These are phyloP conservation scores for Malus asiatica DNA, from an alignment of 306 rosid genomes.

Conservation along the genomic window DNA sequence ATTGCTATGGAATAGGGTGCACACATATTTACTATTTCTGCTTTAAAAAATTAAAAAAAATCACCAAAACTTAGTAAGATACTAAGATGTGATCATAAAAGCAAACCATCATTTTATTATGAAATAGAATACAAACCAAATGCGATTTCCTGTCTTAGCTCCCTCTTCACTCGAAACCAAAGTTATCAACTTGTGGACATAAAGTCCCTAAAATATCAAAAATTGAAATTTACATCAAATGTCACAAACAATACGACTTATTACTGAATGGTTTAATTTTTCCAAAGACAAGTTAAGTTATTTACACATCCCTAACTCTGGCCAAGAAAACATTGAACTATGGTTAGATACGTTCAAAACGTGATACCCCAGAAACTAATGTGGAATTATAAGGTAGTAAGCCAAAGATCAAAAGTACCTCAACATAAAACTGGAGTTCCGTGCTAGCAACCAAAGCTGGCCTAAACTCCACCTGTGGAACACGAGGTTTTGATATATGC, in stretches of 20 bases:
- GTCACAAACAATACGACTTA: not conserved
- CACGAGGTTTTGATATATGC: not conserved
- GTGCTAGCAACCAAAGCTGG: conserved; percentile 58
- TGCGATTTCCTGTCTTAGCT: not conserved
- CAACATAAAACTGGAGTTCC: conserved; percentile 69
- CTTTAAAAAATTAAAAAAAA: not conserved
- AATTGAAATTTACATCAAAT: not conserved
- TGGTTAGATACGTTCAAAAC: not conserved
- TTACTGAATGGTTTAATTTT: not conserved
- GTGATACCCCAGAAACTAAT: conserved; percentile 7
- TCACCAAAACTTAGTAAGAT: not conserved
- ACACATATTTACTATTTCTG: not conserved
- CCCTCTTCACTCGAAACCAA: not conserved
- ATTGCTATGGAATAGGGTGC: not conserved
- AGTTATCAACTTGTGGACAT: not conserved
- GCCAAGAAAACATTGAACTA: not conserved
- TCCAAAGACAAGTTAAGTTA: not conserved
- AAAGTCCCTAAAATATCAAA: not conserved
- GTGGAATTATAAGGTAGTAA: conserved; percentile 2
- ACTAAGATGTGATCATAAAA: not conserved
- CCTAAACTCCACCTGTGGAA: conserved; percentile 63
- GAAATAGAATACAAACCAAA: not conserved
- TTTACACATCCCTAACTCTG: not conserved
- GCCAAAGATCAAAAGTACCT: conserved; percentile 41
- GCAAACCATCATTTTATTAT: not conserved